These are phyloP conservation scores for Plectosphaerella plurivora DNA, from an alignment of 2,329 filamentous ascomycete species.

Conservation along the genomic window DNA sequence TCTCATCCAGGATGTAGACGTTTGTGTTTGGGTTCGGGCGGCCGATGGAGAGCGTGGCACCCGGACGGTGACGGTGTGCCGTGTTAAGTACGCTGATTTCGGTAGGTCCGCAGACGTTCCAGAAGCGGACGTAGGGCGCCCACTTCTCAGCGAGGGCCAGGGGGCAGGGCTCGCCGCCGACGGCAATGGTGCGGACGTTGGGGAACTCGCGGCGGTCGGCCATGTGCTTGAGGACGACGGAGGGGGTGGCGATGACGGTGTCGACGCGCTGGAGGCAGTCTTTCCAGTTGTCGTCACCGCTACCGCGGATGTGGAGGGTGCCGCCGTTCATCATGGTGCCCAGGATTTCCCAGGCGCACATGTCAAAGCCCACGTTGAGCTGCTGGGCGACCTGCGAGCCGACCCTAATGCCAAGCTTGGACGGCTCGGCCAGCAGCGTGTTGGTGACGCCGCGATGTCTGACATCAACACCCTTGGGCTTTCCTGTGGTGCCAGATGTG, in stretches of 20 bases:
- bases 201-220: constrained; percentile 9
- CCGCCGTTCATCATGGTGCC: constrained; percentile 20
- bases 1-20: constrained; percentile 47
- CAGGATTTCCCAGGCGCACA: constrained; percentile 60
- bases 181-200: constrained; percentile 11
- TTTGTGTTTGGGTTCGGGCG: constrained; percentile 52
- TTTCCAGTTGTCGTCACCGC: constrained; percentile 11
- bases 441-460: constrained; percentile 32
- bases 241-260: constrained; percentile 13
- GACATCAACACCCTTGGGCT: constrained; percentile 55
- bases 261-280: constrained; percentile 13
- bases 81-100: constrained; percentile 58
- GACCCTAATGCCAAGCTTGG: constrained; percentile 39
- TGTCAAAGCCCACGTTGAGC: constrained; percentile 56
- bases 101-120: constrained; percentile 56
- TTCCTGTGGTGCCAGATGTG: constrained; percentile 54
- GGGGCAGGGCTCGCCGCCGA: constrained; percentile 13
- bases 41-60: constrained; percentile 46
- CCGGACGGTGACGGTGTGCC: constrained; percentile 18
- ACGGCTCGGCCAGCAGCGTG: constrained; percentile 2
- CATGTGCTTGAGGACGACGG: constrained; percentile 14
- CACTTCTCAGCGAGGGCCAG: constrained; percentile 47
- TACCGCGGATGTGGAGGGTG: constrained; percentile 13
- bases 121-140: constrained; percentile 43
- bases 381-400: constrained; percentile 51